These are phyloP conservation scores for Peterozyma xylosa DNA, from an alignment of 805 yeast genomes.

Conservation along the genomic window DNA sequence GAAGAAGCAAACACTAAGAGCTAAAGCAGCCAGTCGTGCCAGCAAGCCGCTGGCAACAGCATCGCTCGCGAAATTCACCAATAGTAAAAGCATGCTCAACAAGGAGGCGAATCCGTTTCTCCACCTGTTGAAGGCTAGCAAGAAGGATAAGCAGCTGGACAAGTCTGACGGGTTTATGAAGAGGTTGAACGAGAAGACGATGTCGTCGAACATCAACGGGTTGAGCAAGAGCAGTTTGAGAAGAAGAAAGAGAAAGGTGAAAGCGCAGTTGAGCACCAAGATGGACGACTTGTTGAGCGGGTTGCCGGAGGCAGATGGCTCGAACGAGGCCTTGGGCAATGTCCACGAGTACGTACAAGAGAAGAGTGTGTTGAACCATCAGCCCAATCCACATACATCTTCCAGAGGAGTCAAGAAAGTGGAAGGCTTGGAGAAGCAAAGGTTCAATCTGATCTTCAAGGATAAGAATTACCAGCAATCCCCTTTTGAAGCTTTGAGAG, in stretches of 20 bases:
- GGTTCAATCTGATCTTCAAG: constrained; percentile 52
- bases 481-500: constrained; percentile 61
- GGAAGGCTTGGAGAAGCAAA: constrained; percentile 47
- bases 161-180: constrained; percentile 31
- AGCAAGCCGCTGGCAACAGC: constrained; percentile 18
- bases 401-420: constrained; percentile 41
- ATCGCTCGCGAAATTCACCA: constrained; percentile 2
- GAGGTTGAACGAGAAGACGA: constrained; percentile 25
- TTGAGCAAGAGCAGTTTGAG: constrained; percentile 62
- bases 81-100: background rate
- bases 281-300: constrained; percentile 55
- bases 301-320: constrained; percentile 31
- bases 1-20: constrained; percentile 38
- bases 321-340: constrained; percentile 11
- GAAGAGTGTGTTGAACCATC: constrained; percentile 26
- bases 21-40: constrained; percentile 27
- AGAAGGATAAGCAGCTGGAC: constrained; percentile 40
- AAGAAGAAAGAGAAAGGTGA: constrained; percentile 54
- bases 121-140: constrained; percentile 43
- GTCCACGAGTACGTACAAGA: constrained; percentile 8
- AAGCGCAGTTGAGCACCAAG: constrained; percentile 59
- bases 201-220: constrained; percentile 29
- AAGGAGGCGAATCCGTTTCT: constrained; percentile 37
- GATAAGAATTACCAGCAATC: constrained; percentile 46
- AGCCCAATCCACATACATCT: constrained; percentile 23